Base-by-base conservation (phyloP, 345 rosid species). In the Acer negundo region DNA sequence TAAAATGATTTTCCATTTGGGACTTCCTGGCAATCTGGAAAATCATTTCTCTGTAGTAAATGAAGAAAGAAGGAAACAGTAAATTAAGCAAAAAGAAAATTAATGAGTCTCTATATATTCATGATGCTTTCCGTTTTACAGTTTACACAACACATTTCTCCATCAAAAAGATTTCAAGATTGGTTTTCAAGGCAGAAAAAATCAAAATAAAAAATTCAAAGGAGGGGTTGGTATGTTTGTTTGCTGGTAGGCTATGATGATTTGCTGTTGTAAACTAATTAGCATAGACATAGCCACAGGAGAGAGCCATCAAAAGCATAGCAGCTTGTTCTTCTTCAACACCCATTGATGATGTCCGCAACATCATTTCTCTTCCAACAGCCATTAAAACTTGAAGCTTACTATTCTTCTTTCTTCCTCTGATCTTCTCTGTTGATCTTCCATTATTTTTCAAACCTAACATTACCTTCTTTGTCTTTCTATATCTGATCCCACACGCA, bases 401-500 rank as follows among this genome's bases (percentile, higher is more conserved):
- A 53, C 62, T 63, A 31, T 4, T 53, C 12, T 9, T 78, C 31
- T 75, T 81, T 31, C 61, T 83, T 62, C 51, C 73, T 16, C 74
- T 70, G 46, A 42, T 42, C 75, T 62, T 81, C 76, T 75, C 77
- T 22, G 65, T 61, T 72, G 38, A 35, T 35, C 77, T 75, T 66
- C 75, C 77, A 46, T 68, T 81, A 59, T 70, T 81, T 31, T 80
- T 83, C 69, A 69, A 5, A 2, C 86, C 89, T 20, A 84, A 53
- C 62, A 79, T 44, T 19, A 80, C 89, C 66, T 86, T 89, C 61
- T 79, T 89, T 86, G 80, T 86, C 84, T 94, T 94, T 75, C 97
- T 89, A 74, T 89, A 80, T 75, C 93, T 91, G 81, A 94, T 94
- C 84, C 97, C 98, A 76, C 98, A 93, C 7, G 98, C 98, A 83